phyloP scores from a whole-genome alignment of 345 rosid genomes.

The Nasturtium officinale region DNA sequence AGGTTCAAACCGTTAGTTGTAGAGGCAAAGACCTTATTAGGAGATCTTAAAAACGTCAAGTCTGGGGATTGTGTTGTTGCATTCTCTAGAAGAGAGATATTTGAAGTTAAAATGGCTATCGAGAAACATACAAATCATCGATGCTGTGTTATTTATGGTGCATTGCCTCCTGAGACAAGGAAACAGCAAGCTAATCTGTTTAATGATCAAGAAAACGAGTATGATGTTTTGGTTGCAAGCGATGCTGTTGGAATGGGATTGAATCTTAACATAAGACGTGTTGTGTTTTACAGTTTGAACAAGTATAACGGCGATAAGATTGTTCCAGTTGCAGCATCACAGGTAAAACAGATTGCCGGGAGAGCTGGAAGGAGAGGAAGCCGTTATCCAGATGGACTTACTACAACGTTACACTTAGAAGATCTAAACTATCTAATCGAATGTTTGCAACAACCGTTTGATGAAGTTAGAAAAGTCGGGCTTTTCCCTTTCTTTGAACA shows the following conservation, averaged over 20 bases:
- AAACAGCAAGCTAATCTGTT: slow-evolving; percentile 91
- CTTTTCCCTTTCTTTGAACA: slow-evolving; percentile 95
- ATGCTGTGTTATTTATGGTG: slow-evolving; percentile 95
- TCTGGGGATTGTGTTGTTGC: slow-evolving; percentile 95
- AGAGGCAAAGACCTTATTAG: slow-evolving; percentile 83
- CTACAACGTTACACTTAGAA: slow-evolving; percentile 71
- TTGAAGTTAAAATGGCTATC: slow-evolving; percentile 86
- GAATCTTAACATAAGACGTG: slow-evolving; percentile 91
- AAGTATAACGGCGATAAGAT: slow-evolving; percentile 87
- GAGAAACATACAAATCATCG: slow-evolving; percentile 82
- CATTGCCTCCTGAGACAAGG: slow-evolving; percentile 93
- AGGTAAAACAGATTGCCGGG: slow-evolving; percentile 95
- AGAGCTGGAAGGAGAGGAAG: slow-evolving; percentile 98
- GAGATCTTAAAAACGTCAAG: slow-evolving; percentile 70
- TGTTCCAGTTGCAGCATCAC: slow-evolving; percentile 82
- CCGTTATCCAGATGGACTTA: slow-evolving; percentile 81
- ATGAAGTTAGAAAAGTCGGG: slow-evolving; percentile 75
- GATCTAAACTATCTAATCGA: slow-evolving; percentile 77
- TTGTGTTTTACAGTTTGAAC: slow-evolving; percentile 69
- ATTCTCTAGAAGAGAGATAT: slow-evolving; percentile 91
- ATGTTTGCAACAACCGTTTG: slow-evolving; percentile 87
- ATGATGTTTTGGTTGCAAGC: slow-evolving; percentile 92
- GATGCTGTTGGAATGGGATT: slow-evolving; percentile 98
- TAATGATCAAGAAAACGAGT: slow-evolving; percentile 84
- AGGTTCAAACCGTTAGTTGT: slow-evolving; percentile 89